A percentile compares a stretch with the other conserved stretches of the same genome.
Conservation (phyloP, 2,329 filamentous ascomycete species). For the Fusarium drepaniforme region DNA sequence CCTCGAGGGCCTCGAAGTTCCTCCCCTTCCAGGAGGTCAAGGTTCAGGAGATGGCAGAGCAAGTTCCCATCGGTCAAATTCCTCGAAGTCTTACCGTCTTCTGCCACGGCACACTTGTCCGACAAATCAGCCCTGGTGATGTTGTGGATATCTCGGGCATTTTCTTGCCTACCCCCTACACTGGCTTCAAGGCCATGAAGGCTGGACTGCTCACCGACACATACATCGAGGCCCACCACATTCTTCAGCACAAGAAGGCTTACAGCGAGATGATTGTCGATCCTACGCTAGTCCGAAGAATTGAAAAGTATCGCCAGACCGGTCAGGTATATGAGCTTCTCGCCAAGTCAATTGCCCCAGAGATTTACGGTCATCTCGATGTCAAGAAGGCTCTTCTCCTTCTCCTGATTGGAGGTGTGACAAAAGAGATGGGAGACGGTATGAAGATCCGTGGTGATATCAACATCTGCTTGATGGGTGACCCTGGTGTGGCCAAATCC, state of each 20-base stretch:
- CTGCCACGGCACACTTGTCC: conserved; percentile 87
- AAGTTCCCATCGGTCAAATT: conserved; percentile 98
- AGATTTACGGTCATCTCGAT: conserved; percentile 96
- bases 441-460: conserved; percentile 99
- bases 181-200: conserved; percentile 97
- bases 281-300: conserved; percentile 81
- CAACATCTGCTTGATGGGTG: conserved; percentile 99
- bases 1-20: conserved; percentile 96
- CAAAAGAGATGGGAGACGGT: conserved; percentile 95
- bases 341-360: conserved; percentile 94
- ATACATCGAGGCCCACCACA: conserved; percentile 93
- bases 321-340: conserved; percentile 97
- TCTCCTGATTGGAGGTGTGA: conserved; percentile 94
- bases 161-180: conserved; percentile 97
- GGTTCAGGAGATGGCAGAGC: conserved; percentile 99
- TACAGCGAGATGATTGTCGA: conserved; percentile 94
- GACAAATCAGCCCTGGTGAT: conserved; percentile 92
- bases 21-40: conserved; percentile 98
- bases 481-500: conserved; percentile 99
- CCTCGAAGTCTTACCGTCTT: conserved; percentile 90
- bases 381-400: conserved; percentile 98
- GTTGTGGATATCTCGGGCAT: conserved; percentile 94
- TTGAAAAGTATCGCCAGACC: conserved; percentile 85
- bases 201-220: conserved; percentile 97
- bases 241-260: conserved; percentile 97